Evolutionary conservation across 2,329 filamentous ascomycete genomes (phyloP).

Genomic region (Xylaria digitata): DNA sequence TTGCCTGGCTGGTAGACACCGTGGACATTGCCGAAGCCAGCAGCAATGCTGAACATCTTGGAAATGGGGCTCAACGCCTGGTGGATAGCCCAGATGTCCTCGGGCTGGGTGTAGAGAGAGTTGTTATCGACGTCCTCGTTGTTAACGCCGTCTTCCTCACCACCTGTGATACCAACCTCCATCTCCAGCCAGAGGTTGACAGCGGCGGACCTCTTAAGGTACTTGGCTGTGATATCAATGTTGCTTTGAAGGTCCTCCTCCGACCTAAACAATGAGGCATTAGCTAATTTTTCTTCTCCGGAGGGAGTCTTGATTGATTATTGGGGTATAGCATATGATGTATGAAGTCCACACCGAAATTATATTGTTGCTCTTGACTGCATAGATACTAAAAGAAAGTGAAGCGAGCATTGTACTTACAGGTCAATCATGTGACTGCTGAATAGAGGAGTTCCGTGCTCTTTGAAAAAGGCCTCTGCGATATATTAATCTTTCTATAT

Average conservation of each 20-base stretch:
- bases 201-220: constrained; percentile 92
- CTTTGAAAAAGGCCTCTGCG: constrained; percentile 89
- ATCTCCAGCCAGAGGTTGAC: constrained; percentile 99
- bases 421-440: constrained; percentile 99
- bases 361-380: background rate
- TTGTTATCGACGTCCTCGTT: constrained; percentile 98
- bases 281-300: constrained; percentile 1
- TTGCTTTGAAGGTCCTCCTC: constrained; percentile 93
- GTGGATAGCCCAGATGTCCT: constrained; percentile 94
- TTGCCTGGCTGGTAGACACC: constrained; percentile 99
- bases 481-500: constrained; percentile 54
- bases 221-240: constrained; percentile 89
- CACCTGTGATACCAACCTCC: constrained; percentile 91
- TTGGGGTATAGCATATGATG: background rate
- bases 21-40: constrained; percentile 98
- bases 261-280: constrained; percentile 48
- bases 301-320: background rate
- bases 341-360: background rate
- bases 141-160: constrained; percentile 98
- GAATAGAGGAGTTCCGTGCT: constrained; percentile 91
- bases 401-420: constrained; percentile 51
- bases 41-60: constrained; percentile 97
- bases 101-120: constrained; percentile 94
- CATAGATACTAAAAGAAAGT: background rate
- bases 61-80: constrained; percentile 86